phyloP scores from a whole-genome alignment of 1,284 basidiomycete genomes.

The Marasmius fiardii region DNA sequence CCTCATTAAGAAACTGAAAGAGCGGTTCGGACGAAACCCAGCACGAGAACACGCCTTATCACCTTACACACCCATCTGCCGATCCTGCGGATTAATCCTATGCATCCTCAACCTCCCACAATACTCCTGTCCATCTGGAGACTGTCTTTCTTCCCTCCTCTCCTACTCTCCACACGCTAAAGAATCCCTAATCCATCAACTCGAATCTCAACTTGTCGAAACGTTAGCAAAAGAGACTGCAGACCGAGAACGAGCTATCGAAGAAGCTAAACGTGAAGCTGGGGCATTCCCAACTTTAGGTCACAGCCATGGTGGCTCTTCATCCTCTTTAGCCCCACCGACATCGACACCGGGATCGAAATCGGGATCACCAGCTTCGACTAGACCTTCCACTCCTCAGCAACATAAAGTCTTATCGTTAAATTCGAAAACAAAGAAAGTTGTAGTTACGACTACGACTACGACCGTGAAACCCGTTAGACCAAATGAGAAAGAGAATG shows the following conservation, averaged over 20 bases:
- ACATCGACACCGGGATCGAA: conserved; percentile 16
- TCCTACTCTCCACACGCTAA: conserved; percentile 25
- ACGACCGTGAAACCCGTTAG: conserved; percentile 31
- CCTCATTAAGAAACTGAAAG: not conserved
- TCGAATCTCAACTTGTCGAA: conserved; percentile 42
- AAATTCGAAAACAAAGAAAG: conserved; percentile 42
- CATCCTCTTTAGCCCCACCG: too few species aligned
- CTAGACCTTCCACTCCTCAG: conserved; percentile 16
- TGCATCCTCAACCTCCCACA: conserved; percentile 56
- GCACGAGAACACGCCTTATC: conserved; percentile 59
- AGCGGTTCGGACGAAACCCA: conserved; percentile 24
- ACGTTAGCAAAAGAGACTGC: conserved; percentile 46
- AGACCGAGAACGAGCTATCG: conserved; percentile 39
- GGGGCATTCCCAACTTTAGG: conserved; percentile 62
- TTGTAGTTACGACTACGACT: conserved; percentile 49
- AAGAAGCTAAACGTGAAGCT: conserved; percentile 45
- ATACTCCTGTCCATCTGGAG: conserved; percentile 61
- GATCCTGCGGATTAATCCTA: conserved; percentile 56
- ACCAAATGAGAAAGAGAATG: conserved; percentile 23
- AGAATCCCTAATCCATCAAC: conserved; percentile 32
- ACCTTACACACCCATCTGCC: conserved; percentile 52
- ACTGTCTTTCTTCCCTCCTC: conserved; percentile 43
- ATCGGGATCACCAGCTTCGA: conserved; percentile 10
- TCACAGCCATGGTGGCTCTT: too few species aligned
- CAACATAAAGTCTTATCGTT: conserved; percentile 61